Evolutionary conservation across 129 eudicot species (phyloP), one percentile per base, ranked within the genome.

Genomic region (Lactuca saligna): DNA sequence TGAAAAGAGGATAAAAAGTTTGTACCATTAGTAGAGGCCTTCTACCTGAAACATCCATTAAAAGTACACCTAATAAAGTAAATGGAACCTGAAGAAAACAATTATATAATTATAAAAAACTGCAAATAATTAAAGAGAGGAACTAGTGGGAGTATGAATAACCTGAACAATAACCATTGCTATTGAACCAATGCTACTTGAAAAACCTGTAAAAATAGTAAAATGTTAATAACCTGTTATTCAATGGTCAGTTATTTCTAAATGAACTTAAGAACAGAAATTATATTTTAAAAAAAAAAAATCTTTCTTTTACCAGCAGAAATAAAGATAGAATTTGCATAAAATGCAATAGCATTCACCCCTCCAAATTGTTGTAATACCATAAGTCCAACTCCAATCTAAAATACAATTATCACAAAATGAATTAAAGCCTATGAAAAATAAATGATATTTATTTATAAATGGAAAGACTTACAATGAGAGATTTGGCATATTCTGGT

Each of bases 351-450:
- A 6, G 85, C 99, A 59, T 82, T 89, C 48, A 87, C 85, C 49
- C 99, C 99, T 70, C 95, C 93, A 73, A 89, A 85, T 83, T 90
- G 95, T 66, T 84, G 97, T 72, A 93, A 66, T 63, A 82, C 85
- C 97, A 93, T 93, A 58, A 93, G 82, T 46, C 99, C 96, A 41
- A 88, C 88, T 58, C 95, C 94, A 61, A 92, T 83, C 98, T 92
- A 72, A 14, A 39, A 81, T 54, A 55, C 11, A 69, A 79, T 14
- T 54, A 12, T 34, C 51, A 66, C 56, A 10, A 59, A 62, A 31
- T 17, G 38, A n/a, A 15, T 17, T 16, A 3, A 64, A 50, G 35
- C 54, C 73, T 65, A 62, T 56, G 33, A 3, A 13, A 8, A 32
- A 38, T 46, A 65, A 46, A 5, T 48, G 33, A 15, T 7, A 44